These are phyloP conservation scores for Triangularia setosa DNA, from an alignment of 2,329 filamentous ascomycete genomes.

Conservation along the genomic window DNA sequence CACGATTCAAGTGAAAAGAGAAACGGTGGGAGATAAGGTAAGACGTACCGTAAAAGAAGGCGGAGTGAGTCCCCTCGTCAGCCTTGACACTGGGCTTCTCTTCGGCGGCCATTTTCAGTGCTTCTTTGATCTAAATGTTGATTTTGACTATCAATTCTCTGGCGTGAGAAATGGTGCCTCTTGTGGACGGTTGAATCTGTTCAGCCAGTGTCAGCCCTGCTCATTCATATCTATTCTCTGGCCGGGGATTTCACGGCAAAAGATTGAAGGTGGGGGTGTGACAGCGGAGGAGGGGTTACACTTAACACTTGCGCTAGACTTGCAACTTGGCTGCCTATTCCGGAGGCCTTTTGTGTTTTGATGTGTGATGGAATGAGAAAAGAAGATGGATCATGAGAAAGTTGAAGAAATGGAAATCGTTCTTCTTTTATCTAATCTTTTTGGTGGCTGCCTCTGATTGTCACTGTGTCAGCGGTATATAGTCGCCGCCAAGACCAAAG, in stretches of 20 bases:
- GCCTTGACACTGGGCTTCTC: background rate
- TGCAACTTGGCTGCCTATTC: background rate
- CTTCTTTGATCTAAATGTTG: background rate
- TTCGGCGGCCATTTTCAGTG: slow-evolving; percentile 5
- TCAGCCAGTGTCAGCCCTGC: background rate
- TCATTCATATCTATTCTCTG: background rate
- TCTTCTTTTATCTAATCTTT: background rate
- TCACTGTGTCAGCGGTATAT: background rate
- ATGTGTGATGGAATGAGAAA: background rate
- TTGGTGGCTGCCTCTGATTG: background rate
- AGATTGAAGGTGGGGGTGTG: background rate
- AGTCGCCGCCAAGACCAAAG: background rate
- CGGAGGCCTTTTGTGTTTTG: background rate
- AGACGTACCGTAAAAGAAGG: slow-evolving; percentile 53
- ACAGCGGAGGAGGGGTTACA: background rate
- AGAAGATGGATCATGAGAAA: background rate
- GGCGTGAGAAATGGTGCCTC: background rate
- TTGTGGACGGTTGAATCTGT: background rate
- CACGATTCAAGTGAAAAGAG: background rate
- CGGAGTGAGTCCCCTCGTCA: slow-evolving; percentile 20
- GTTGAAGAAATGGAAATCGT: background rate
- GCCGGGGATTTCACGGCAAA: slow-evolving; percentile 7
- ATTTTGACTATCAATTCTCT: background rate
- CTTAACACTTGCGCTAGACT: background rate
- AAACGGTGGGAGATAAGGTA: background rate